A percentile compares a stretch with the other conserved stretches of the same genome.
These are phyloP conservation scores for Diplodia sapinea DNA, from an alignment of 2,329 filamentous ascomycete species.

Conservation along the genomic window DNA sequence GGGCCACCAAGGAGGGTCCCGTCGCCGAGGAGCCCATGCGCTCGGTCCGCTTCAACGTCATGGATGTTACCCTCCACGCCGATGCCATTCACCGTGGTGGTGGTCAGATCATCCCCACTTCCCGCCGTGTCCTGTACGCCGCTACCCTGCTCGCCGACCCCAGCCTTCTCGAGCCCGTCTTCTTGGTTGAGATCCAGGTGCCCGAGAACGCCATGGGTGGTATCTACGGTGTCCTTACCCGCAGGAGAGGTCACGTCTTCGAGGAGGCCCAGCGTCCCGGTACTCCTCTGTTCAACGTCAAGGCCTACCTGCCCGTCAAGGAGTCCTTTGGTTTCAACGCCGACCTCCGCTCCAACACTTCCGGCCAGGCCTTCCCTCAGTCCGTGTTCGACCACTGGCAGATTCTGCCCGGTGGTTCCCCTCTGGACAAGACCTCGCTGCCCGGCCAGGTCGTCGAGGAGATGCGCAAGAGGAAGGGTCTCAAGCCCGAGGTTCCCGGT, in stretches of 20 bases:
- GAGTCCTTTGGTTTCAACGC: constrained; percentile 99
- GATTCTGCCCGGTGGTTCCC: constrained; percentile 89
- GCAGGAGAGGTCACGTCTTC: constrained; percentile 98
- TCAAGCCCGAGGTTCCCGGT: constrained; percentile 93
- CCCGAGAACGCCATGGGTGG: constrained; percentile 99
- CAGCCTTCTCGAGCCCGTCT: constrained; percentile 93
- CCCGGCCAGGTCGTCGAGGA: constrained; percentile 81
- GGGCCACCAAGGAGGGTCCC: constrained; percentile 97
- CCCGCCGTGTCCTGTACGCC: constrained; percentile 97
- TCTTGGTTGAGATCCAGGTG: constrained; percentile 99
- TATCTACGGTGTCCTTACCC: constrained; percentile 99
- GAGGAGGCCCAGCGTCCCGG: constrained; percentile 96
- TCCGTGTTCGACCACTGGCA: constrained; percentile 99
- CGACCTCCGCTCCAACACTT: constrained; percentile 91
- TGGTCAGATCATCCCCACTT: constrained; percentile 97
- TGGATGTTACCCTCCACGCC: constrained; percentile 99
- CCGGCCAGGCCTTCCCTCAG: constrained; percentile 98
- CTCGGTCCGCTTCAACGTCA: constrained; percentile 95
- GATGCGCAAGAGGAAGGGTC: constrained; percentile 99
- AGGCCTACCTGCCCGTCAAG: constrained; percentile 94
- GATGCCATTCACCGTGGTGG: constrained; percentile 99
- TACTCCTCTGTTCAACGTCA: constrained; percentile 99
- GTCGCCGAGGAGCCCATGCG: constrained; percentile 98
- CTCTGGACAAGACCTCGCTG: constrained; percentile 82
- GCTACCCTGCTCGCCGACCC: constrained; percentile 89